Evolutionary conservation across 2,329 filamentous ascomycete species (phyloP), one percentile per base, ranked within the genome.

Genomic region (Emmonsiellopsis sp.): DNA sequence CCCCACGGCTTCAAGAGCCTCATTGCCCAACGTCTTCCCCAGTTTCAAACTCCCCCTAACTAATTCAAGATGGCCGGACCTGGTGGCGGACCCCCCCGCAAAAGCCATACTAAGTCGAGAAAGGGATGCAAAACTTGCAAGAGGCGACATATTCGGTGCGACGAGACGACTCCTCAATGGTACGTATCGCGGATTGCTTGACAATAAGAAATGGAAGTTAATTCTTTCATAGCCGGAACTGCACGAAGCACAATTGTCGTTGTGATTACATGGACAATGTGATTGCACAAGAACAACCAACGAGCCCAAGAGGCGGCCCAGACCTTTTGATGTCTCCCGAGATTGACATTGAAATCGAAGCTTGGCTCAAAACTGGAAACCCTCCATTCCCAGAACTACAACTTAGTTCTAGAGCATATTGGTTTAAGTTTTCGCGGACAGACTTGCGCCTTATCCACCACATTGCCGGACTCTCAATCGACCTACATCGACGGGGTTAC

Each of bases 101-200:
- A 82, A 70, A 95, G 92, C 77, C 93, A 98, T 77, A 98, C 93
- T 70, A 98, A 98, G 78, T 97, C 92, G 65, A 86, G 93, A 68
- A 97, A 96, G 76, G 93, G 93, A 59, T 98, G 93, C 80, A 92
- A 94, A 66, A 95, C 90, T 58, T 98, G 93, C 81, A 98, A 98
- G 75, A 86, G 87, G 70, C 84, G 93, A 69, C 93, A 98, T 73
- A 98, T 98, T 69, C 83, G 93, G 65, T 98, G 93, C 74, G 93
- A 98, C 68, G 93, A 98, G 72, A 95, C 84, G 62, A 96, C 95
- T 66, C 93, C 93, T 50, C 93, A 98, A 81, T 98, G 92, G 90
- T 95, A 78, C 64, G 80, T 44, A 43, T 42, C 56, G 68, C 57
- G 13, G 1, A 32, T 37, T 15, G 32, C 10, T 37, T 10, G 11